These are phyloP conservation scores for Saccharum officinarum DNA, from an alignment of 176 grass and related monocot genomes.

Conservation along the genomic window DNA sequence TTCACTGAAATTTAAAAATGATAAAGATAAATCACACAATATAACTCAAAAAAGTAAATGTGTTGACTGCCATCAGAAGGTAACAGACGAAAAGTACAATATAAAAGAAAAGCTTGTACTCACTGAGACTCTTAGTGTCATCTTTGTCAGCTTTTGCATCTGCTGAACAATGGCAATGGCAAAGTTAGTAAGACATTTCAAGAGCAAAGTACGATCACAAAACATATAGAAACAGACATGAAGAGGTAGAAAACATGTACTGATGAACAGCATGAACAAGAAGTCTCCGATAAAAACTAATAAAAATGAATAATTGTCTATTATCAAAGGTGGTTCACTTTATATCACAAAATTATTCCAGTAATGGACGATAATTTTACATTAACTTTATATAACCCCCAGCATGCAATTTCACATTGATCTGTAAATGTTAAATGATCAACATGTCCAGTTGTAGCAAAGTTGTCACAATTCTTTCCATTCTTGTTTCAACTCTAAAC, in stretches of 20 bases:
- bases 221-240: background rate
- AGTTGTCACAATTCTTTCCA: background rate
- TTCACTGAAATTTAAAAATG: conserved; percentile 52
- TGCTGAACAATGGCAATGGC: conserved; percentile 24
- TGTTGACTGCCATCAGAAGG: conserved; percentile 7
- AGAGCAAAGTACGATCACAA: background rate
- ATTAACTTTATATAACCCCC: conserved; percentile 20
- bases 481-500: conserved; percentile 8
- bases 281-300: background rate
- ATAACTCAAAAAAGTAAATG: background rate
- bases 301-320: background rate
- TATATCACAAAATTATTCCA: conserved; percentile 19
- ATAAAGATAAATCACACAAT: conserved; percentile 28
- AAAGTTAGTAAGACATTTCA: conserved; percentile 31
- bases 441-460: conserved; percentile 8
- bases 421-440: conserved; percentile 3
- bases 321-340: conserved; percentile 19
- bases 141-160: conserved; percentile 78
- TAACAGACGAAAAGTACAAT: background rate
- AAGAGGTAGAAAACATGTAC: background rate
- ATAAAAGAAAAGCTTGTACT: conserved; percentile 19
- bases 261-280: background rate
- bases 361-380: background rate
- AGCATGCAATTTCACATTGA: background rate
- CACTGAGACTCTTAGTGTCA: conserved; percentile 56